phyloP scores from a whole-genome alignment of 345 rosid species.

The Eutrema heterophyllum region DNA sequence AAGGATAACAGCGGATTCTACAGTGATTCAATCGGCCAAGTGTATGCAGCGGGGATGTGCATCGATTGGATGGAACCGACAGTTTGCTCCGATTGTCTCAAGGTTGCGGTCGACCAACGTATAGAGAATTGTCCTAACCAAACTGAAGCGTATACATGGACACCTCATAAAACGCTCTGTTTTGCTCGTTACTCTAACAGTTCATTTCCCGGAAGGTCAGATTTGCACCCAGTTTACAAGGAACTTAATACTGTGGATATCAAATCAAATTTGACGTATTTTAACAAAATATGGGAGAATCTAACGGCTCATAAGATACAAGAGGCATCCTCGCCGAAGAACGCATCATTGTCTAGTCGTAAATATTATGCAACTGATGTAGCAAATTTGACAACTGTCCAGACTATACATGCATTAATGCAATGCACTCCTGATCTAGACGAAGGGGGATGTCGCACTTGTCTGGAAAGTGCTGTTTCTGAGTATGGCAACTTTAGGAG shows the following conservation, averaged over 20 bases:
- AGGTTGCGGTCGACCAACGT: neutral
- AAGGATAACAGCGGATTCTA: neutral
- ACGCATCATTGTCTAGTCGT: too few species aligned
- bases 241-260: neutral
- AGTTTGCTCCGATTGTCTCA: constrained; percentile 8
- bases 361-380: too few species aligned
- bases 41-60: constrained; percentile 20
- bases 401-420: too few species aligned
- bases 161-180: neutral
- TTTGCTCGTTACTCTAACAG: constrained; percentile 20
- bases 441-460: too few species aligned
- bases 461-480: too few species aligned
- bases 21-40: neutral
- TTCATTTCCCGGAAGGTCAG: neutral
- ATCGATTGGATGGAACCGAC: neutral
- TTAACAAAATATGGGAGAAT: too few species aligned
- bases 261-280: neutral
- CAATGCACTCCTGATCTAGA: too few species aligned
- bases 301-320: too few species aligned
- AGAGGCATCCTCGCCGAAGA: too few species aligned
- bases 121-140: constrained; percentile 10
- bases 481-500: too few species aligned
- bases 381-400: too few species aligned
- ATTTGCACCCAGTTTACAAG: neutral
- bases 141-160: constrained; percentile 12